A percentile compares a stretch with the other conserved stretches of the same genome.
phyloP scores from a whole-genome alignment of 371 early-diverging fungal genomes.

The Apophysomyces variabilis region DNA sequence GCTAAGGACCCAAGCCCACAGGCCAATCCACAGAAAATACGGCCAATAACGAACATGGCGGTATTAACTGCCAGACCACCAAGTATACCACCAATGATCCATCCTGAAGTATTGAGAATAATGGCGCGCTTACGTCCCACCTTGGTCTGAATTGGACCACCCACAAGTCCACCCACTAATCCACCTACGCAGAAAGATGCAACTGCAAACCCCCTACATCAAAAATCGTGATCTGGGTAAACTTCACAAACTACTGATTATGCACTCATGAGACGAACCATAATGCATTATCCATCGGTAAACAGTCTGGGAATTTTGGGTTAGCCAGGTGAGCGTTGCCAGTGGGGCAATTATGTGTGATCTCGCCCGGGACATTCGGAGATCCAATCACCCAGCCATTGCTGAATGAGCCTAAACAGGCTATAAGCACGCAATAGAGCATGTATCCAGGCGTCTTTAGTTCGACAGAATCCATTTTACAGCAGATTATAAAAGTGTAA shows the following conservation, averaged over 20 bases:
- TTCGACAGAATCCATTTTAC: slow-evolving; percentile 45
- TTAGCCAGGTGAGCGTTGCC: slow-evolving; percentile 24
- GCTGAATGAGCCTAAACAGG: slow-evolving; percentile 41
- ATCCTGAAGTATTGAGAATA: slow-evolving; percentile 59
- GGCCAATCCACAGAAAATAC: slow-evolving; percentile 44
- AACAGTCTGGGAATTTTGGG: slow-evolving; percentile 32
- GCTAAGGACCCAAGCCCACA: slow-evolving; percentile 77
- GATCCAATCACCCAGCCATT: slow-evolving; percentile 53
- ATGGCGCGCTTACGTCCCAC: slow-evolving; percentile 68
- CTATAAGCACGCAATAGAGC: slow-evolving; percentile 44
- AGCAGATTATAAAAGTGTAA: background rate
- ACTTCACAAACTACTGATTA: background rate
- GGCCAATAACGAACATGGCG: slow-evolving; percentile 33
- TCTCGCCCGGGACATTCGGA: slow-evolving; percentile 46
- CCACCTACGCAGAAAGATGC: slow-evolving; percentile 71
- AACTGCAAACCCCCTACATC: slow-evolving; percentile 60
- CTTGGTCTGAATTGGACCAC: slow-evolving; percentile 54
- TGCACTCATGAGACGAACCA: slow-evolving; percentile 8
- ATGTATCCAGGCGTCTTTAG: slow-evolving; percentile 40
- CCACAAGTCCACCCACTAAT: slow-evolving; percentile 62
- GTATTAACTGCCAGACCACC: slow-evolving; percentile 42
- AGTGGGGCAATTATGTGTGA: slow-evolving; percentile 30
- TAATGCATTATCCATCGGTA: slow-evolving; percentile 28
- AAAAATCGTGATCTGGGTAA: too few species aligned
- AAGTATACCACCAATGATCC: slow-evolving; percentile 61